A percentile compares a stretch with the other conserved stretches of the same genome.
These are phyloP conservation scores for Chrysanthemum lavandulifolium DNA, from an alignment of 129 eudicot genomes.

Conservation along the genomic window DNA sequence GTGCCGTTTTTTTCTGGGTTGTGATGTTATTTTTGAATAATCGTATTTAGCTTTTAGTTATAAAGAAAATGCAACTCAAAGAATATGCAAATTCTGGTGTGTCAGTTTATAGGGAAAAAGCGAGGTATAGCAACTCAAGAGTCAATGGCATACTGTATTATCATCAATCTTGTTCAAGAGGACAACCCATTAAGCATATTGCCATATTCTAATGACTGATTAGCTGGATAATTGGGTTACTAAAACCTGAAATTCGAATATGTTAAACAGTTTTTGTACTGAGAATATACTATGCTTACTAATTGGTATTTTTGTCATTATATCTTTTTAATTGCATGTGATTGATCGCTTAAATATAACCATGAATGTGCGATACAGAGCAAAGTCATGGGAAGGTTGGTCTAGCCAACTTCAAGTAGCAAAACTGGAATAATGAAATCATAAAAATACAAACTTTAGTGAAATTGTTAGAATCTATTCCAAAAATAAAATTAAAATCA, in stretches of 20 bases:
- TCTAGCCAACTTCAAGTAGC: no score
- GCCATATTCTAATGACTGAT: not conserved
- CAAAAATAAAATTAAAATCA: not conserved
- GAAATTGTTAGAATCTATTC: not conserved
- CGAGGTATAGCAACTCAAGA: not conserved
- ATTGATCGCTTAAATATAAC: not conserved
- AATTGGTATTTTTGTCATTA: not conserved
- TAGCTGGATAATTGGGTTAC: not conserved
- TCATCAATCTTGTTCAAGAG: not conserved
- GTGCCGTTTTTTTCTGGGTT: not conserved
- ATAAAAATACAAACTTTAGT: no score
- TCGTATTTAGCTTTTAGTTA: not conserved
- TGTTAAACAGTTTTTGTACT: not conserved
- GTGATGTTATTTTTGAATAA: not conserved
- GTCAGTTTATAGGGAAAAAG: not conserved
- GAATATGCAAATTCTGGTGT: not conserved
- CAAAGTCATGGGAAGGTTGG: no score
- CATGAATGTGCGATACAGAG: no score
- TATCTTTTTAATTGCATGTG: no score
- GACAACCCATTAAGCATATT: no score
- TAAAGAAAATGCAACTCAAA: conserved; percentile 8
- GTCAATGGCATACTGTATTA: not conserved
- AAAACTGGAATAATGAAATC: no score
- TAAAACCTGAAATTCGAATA: not conserved
- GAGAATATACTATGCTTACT: not conserved